Conservation (phyloP, 108 stramenopile genomes). For the Schizochytrium sp. region DNA sequence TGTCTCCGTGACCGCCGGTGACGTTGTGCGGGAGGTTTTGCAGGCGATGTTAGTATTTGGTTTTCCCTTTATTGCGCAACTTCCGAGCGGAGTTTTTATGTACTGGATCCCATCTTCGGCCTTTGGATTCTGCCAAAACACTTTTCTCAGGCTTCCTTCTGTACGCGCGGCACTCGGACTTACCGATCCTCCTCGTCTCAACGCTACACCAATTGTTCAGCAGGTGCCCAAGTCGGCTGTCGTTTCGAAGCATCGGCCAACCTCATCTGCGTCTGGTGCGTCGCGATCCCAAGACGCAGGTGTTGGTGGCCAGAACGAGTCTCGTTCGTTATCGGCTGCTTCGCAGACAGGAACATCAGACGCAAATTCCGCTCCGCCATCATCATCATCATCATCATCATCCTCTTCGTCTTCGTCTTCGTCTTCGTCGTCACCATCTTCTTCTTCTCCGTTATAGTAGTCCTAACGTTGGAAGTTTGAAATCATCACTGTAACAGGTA, state of each 20-base stretch:
- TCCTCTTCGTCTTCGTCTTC: not conserved
- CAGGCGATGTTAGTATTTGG: not conserved
- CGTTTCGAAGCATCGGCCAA: not conserved
- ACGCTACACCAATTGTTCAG: not conserved
- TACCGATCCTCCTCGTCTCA: not conserved
- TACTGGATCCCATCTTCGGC: constrained; percentile 5
- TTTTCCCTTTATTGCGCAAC: not conserved
- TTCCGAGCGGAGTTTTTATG: not conserved
- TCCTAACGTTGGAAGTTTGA: not conserved
- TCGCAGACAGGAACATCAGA: no score
- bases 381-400: not conserved
- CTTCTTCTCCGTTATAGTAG: not conserved
- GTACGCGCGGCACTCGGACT: not conserved
- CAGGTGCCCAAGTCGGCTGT: not conserved
- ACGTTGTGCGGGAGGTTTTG: not conserved
- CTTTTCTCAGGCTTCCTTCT: not conserved
- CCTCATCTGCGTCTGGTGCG: not conserved
- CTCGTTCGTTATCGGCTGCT: no score
- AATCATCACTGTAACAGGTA: no score
- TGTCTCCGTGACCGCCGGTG: not conserved
- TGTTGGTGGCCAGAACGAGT: not conserved
- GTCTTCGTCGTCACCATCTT: not conserved
- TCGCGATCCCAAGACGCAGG: not conserved
- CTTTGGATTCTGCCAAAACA: not conserved
- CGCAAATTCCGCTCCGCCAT: not conserved